Base-by-base conservation (phyloP, 1,284 basidiomycete species). In the Ustilago tritici region DNA sequence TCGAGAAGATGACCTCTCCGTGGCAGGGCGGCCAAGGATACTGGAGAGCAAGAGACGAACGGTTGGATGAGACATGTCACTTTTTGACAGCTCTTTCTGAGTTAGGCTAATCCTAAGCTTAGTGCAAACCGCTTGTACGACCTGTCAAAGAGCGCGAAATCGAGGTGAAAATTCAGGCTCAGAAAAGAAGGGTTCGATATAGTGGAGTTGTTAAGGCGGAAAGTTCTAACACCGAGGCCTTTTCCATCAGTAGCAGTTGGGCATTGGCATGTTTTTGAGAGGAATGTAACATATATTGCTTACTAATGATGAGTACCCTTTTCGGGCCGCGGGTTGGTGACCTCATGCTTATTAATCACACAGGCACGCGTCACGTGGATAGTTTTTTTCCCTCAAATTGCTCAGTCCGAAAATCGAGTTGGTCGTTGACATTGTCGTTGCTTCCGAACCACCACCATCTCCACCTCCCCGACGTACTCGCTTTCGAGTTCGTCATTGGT, bases 41-140 rank as follows among this genome's bases (percentile, higher is more conserved):
- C 23, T 28, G 23, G 23, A 28, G 23, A 28, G 23, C 23, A 28
- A 28, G 23, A 54, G 52, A 49, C 7, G 61, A 9, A 15, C 15
- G 10, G 47, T 23, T 28, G 56, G 59, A 61, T 40, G 69, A 57
- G 63, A 50, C 60, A 65, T 71, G 36, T 66, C 63, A 47, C 15
- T 63, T 59, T 57, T 60, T 66, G 70, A 67, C 65, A 67, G 61
- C 57, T 64, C 49, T 55, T 31, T 28, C 23, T 28, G 23, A 28
- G 23, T 3, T 28, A 28, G 23, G 3, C 23, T 28, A 28, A 28
- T 28, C 23, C 23, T 28, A 28, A 28, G 23, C 23, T 28, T 28
- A 28, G 23, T 28, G 2, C 23, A 28, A 28, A 28, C 23, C 23
- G 23, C 23, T 50, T 50, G 9, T 31, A 5, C 19, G 49, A 50